Evolutionary conservation across 441 rosid genomes (phyloP), one percentile per base, ranked within the genome.

Genomic region (Bocquillonia castaneifolia): DNA sequence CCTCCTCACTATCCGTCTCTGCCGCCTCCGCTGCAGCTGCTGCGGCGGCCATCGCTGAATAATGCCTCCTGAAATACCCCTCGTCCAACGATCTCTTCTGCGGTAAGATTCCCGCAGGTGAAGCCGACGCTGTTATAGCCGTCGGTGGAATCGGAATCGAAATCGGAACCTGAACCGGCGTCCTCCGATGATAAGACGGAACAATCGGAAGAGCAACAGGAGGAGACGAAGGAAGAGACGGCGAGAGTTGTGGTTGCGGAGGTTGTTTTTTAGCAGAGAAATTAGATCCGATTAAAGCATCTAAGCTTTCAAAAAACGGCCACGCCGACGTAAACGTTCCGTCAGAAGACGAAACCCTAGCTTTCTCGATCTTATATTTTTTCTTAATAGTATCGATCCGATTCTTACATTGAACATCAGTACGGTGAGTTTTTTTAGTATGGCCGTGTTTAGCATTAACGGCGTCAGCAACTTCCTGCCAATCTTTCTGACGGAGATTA

Each of bases 351-450:
- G 83, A 51, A 63, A 87, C 82, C 81, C 89, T 81, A 63, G 90
- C 86, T 72, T 86, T 93, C 90, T 93, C 99, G 78, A 81, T 73
- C 86, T 91, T 93, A 76, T 89, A 93, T 81, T 89, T 93, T 81
- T 93, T 93, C 90, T 93, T 91, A 32, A 93, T 78, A 37, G 99
- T 91, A 63, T 93, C 99, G 83, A 93, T 87, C 72, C 97, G 92
- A 77, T 93, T 93, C 81, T 93, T 93, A 61, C 99, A 91, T 87
- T 91, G 99, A 31, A 89, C 96, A 66, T 93, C 99, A 57, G 95
- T 89, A 51, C 99, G 96, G 74, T 80, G 81, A 28, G 99, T 90
- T 81, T 93, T 88, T 80, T 89, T 93, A 3, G 87, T 85, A 75
- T 81, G 83, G 40, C 90, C 95, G 70, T 93, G 99, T 69, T 84